These are phyloP conservation scores for Epicoccum nigrum DNA, from an alignment of 2,329 filamentous ascomycete species.

Conservation along the genomic window DNA sequence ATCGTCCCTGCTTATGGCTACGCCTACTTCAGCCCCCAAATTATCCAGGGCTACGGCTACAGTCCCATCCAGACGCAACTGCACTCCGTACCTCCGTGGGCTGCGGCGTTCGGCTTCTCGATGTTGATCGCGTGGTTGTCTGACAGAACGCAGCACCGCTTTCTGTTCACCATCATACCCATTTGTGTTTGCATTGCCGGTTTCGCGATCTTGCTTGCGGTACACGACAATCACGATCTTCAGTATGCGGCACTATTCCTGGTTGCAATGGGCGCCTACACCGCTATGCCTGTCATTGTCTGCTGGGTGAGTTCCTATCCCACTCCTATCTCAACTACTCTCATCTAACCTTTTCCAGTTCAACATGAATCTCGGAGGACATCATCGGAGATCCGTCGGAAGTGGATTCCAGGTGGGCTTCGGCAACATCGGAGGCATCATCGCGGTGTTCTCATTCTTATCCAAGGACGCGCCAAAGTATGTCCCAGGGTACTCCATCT, in stretches of 20 bases:
- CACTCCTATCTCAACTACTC: no score
- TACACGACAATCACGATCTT: conserved; percentile 69
- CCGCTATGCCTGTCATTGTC: conserved; percentile 82
- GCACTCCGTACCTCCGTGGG: conserved; percentile 66
- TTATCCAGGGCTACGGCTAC: conserved; percentile 59
- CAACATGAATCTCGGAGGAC: conserved; percentile 61
- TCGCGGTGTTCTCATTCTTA: conserved; percentile 59
- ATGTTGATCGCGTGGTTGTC: conserved; percentile 76
- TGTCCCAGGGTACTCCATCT: conserved; percentile 76
- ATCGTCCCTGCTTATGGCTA: conserved; percentile 50
- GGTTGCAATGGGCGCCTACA: conserved; percentile 78
- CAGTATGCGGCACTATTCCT: conserved; percentile 85
- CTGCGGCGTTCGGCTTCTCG: conserved; percentile 76
- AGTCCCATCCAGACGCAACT: conserved; percentile 60
- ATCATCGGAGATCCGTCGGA: conserved; percentile 57
- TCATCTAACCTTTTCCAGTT: conserved; percentile 33
- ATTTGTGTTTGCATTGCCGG: conserved; percentile 74
- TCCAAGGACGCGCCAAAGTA: conserved; percentile 70
- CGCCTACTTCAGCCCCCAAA: conserved; percentile 56
- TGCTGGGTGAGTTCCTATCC: conserved; percentile 49
- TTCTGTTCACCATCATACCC: conserved; percentile 72
- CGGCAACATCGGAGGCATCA: conserved; percentile 59
- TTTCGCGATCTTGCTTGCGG: conserved; percentile 74
- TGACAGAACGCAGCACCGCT: conserved; percentile 75
- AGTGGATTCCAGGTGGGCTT: conserved; percentile 58